Evolutionary conservation across 1,284 basidiomycete genomes (phyloP).

Genomic region (Singerocomus inundabilis): DNA sequence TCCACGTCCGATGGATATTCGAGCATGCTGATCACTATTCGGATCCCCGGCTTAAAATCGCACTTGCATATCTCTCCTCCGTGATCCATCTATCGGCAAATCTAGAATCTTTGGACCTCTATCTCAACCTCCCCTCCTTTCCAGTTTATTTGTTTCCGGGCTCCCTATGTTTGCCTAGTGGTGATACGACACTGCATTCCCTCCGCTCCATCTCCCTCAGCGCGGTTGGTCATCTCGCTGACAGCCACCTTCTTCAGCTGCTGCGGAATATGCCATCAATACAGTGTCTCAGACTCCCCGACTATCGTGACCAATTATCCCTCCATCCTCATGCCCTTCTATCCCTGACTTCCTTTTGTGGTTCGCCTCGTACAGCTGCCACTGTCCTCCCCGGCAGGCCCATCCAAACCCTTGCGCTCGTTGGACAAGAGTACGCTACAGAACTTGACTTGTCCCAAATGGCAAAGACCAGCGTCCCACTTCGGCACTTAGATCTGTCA

Average conservation of each 20-base stretch:
- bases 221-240: conserved; percentile 45
- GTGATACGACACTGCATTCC: conserved; percentile 38
- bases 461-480: conserved; percentile 44
- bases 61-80: conserved; percentile 38
- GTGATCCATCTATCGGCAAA: conserved; percentile 14
- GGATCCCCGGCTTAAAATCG: conserved; percentile 27
- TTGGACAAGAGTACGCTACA: conserved; percentile 56
- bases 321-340: conserved; percentile 45
- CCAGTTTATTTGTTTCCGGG: conserved; percentile 25
- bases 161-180: conserved; percentile 31
- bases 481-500: conserved; percentile 56
- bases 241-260: conserved; percentile 44
- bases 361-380: conserved; percentile 56
- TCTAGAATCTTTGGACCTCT: conserved; percentile 56
- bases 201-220: conserved; percentile 53
- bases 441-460: conserved; percentile 50
- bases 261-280: conserved; percentile 42
- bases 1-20: conserved; percentile 56
- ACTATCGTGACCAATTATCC: conserved; percentile 41
- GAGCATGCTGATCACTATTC: conserved; percentile 21
- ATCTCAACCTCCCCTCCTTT: conserved; percentile 41
- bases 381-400: conserved; percentile 57
- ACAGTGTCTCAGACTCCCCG: conserved; percentile 50
- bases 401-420: conserved; percentile 51
- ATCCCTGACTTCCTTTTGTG: conserved; percentile 53